phyloP scores from a whole-genome alignment of 768 basidiomycete species.

The Lyophyllum shimeji region DNA sequence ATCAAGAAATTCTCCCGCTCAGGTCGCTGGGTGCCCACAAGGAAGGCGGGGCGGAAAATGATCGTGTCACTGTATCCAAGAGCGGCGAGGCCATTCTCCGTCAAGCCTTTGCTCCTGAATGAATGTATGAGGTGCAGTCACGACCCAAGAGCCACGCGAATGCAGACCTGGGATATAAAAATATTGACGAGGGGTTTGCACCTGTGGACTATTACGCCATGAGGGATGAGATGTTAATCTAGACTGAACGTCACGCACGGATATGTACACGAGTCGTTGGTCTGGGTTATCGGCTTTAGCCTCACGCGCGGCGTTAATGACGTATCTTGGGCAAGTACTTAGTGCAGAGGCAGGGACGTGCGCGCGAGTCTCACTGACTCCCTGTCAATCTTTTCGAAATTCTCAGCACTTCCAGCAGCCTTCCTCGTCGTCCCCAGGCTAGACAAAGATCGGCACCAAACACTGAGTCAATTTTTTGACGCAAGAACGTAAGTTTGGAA shows the following conservation, averaged over 20 bases:
- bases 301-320: slow-evolving; percentile 68
- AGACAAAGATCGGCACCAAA: neutral
- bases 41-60: slow-evolving; percentile 62
- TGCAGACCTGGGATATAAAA: slow-evolving; percentile 52
- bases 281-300: slow-evolving; percentile 49
- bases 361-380: slow-evolving; percentile 46
- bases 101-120: slow-evolving; percentile 69
- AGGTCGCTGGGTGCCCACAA: slow-evolving; percentile 47
- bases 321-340: slow-evolving; percentile 41
- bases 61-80: slow-evolving; percentile 73
- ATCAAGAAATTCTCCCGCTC: slow-evolving; percentile 43
- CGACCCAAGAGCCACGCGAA: neutral
- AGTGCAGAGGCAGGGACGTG: neutral
- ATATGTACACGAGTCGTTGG: slow-evolving; percentile 72
- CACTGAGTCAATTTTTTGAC: too few relatives aligned
- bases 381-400: slow-evolving; percentile 77
- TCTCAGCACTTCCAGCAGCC: slow-evolving; percentile 58
- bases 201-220: slow-evolving; percentile 36
- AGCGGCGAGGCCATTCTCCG: slow-evolving; percentile 64
- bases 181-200: slow-evolving; percentile 46
- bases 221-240: too few relatives aligned
- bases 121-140: slow-evolving; percentile 1
- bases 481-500: slow-evolving; percentile 11
- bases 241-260: slow-evolving; percentile 37
- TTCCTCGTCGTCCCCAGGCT: slow-evolving; percentile 68